Base-by-base conservation (phyloP, 2,329 filamentous ascomycete species). In the Colletotrichum liriopes region DNA sequence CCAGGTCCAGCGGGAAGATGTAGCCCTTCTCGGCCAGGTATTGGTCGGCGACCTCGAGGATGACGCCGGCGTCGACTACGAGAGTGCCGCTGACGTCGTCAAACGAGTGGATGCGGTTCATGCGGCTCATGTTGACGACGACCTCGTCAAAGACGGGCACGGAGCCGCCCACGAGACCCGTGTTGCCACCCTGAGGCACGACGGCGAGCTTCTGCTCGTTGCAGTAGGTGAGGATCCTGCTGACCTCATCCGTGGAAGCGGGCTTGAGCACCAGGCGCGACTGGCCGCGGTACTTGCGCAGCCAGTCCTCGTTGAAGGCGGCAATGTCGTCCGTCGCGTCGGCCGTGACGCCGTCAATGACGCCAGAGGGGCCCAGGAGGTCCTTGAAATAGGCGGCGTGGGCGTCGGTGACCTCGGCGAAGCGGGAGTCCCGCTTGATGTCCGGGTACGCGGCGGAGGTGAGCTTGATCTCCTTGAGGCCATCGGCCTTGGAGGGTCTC, bases 111-210 rank as follows among this genome's bases (percentile, higher is more conserved):
- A 99, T 95, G 78, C 91, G 85, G 86, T 97, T 97, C 94, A 99
- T 96, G 75, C 94, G 93, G 76, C 90, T 89, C 81, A 96, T 91
- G 83, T 92, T 98, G 85, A 99, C 89, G 77, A 99, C 93, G 77
- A 99, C 98, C 87, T 99, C 97, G 81, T 99, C 97, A 80, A 98
- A 99, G 26, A 99, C 95, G 1, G 97, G 96, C 37, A 99, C 94
- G 0, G 94, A 97, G 60, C 96, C 96, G 70, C 96, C 97, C 2
- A 99, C 96, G 43, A 99, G 88, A 8, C 96, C 97, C 3, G 96
- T 98, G 83, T 99, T 99, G 68, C 96, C 96, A 75, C 97, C 97
- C 84, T 99, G 96, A 0, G 96, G 96, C 54, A 98, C 96, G 3
- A 99, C 95, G 29, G 96, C 96, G 74, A 99, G 89, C 84, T 91